Conservation (phyloP, 2,329 filamentous ascomycete species). For the Aspergillus awamori region DNA sequence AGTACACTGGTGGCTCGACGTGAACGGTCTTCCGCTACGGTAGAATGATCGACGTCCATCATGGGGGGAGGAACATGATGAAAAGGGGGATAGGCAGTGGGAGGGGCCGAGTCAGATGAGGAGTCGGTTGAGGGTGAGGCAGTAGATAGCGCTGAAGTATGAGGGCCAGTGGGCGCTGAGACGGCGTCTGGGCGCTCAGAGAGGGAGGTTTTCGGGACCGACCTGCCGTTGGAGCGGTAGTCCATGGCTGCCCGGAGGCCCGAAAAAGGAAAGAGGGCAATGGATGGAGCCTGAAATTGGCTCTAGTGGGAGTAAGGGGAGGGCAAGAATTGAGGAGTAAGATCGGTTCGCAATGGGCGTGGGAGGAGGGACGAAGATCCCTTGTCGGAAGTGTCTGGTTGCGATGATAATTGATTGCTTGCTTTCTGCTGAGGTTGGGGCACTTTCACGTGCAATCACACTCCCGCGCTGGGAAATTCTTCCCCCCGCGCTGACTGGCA, state of each 20-base stretch:
- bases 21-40: constrained; percentile 42
- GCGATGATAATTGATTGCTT: too few relatives aligned
- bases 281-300: not conserved
- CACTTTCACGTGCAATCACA: constrained; percentile 12
- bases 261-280: constrained; percentile 7
- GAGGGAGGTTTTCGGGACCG: constrained; percentile 21
- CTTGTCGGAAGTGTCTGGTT: not conserved
- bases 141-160: constrained; percentile 3
- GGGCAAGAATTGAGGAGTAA: not conserved
- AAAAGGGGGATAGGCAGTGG: constrained; percentile 19
- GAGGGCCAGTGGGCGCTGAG: constrained; percentile 5
- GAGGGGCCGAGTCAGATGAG: constrained; percentile 14
- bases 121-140: constrained; percentile 18
- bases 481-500: too few relatives aligned
- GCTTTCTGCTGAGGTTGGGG: constrained; percentile 4
- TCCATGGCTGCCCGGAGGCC: constrained; percentile 24
- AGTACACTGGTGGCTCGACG: constrained; percentile 50
- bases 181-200: constrained; percentile 20
- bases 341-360: not conserved
- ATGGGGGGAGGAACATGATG: constrained; percentile 34
- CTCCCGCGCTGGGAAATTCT: too few relatives aligned
- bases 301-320: not conserved
- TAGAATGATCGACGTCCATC: constrained; percentile 45
- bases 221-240: constrained; percentile 21
- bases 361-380: constrained; percentile 8